phyloP scores from a whole-genome alignment of 768 basidiomycete species.

The Naganishia antarctica region DNA sequence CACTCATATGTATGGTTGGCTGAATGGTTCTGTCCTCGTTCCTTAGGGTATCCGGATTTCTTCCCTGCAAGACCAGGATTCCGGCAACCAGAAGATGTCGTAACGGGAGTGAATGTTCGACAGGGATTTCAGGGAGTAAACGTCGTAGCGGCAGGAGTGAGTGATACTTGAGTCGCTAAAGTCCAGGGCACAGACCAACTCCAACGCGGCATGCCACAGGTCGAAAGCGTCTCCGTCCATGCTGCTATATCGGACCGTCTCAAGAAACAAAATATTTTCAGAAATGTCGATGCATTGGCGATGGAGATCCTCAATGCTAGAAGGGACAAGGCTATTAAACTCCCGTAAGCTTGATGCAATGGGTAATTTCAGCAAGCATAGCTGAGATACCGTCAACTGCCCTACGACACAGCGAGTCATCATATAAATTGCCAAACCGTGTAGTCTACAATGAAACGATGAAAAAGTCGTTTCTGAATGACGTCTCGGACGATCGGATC shows the following conservation, averaged over 20 bases:
- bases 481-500: conserved; percentile 19
- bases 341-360: conserved; percentile 6
- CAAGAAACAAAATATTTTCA: conserved; percentile 2
- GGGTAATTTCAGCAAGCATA: no score
- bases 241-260: conserved; percentile 8
- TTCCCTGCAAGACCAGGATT: conserved; percentile 47
- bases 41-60: conserved; percentile 45
- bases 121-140: conserved; percentile 37
- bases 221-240: conserved; percentile 14
- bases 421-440: conserved; percentile 24
- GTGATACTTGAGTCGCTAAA: background rate
- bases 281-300: conserved; percentile 13
- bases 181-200: no score
- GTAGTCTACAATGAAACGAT: conserved; percentile 26
- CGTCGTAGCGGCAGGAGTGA: conserved; percentile 3
- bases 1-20: background rate
- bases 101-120: conserved; percentile 47
- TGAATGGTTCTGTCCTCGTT: background rate
- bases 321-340: background rate
- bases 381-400: no score
- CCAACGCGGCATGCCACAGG: no score
- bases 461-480: conserved; percentile 16
- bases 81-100: conserved; percentile 42
- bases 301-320: conserved; percentile 14
- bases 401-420: background rate